A percentile compares a stretch with the other conserved stretches of the same genome.
Conservation (phyloP, 108 stramenopile species). For the Cyclotella cryptica region DNA sequence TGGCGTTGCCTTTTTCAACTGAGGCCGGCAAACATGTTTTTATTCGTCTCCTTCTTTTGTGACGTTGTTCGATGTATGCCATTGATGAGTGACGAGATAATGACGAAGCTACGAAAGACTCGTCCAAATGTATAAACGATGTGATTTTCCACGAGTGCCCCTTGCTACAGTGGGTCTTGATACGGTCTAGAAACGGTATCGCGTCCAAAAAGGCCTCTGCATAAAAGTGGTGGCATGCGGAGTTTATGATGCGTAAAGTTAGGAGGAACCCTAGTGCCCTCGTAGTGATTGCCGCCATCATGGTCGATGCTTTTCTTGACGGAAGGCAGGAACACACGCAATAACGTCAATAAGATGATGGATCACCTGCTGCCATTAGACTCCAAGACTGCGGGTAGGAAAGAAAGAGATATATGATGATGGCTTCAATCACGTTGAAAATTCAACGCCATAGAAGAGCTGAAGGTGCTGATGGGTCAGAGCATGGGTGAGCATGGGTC, state of each 20-base stretch:
- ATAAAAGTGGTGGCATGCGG: background rate
- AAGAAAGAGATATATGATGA: too few relatives aligned
- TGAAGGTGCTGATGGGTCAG: too few relatives aligned
- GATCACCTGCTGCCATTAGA: too few relatives aligned
- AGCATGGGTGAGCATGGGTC: too few relatives aligned
- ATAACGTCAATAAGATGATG: too few relatives aligned
- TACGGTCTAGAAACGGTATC: slow-evolving; percentile 3
- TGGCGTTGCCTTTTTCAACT: background rate
- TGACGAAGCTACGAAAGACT: background rate
- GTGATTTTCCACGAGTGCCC: background rate
- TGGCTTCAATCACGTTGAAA: too few relatives aligned
- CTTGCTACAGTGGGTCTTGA: background rate
- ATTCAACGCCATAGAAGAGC: too few relatives aligned
- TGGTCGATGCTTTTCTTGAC: background rate
- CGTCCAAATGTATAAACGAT: background rate
- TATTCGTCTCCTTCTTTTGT: slow-evolving; percentile 1
- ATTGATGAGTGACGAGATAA: slow-evolving; percentile 6
- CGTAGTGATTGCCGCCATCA: background rate
- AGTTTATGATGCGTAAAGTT: background rate
- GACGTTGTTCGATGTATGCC: slow-evolving; percentile 5
- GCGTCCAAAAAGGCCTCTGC: slow-evolving; percentile 20
- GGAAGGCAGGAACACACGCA: too few relatives aligned
- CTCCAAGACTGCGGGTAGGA: too few relatives aligned
- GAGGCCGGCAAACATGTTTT: background rate
- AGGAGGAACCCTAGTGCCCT: background rate